Percentiles rank a stretch among this genome's conserved stretches.
These are phyloP conservation scores for Trifolium dubium DNA, from an alignment of 306 rosid species.

Conservation along the genomic window DNA sequence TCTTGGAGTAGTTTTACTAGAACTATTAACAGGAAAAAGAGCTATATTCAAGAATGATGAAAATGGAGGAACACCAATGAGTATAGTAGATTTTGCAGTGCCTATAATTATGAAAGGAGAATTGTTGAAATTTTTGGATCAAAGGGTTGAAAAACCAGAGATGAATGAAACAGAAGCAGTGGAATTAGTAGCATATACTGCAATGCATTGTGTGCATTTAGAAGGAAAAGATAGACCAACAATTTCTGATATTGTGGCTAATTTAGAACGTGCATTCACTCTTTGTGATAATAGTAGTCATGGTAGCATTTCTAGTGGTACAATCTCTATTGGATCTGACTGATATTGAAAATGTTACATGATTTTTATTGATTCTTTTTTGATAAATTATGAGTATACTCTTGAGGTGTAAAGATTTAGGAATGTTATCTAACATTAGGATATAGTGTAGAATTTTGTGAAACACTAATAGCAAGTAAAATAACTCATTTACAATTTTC, in stretches of 20 bases:
- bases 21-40: slow-evolving; percentile 89
- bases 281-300: slow-evolving; percentile 85
- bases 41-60: slow-evolving; percentile 77
- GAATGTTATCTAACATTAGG: slow-evolving; percentile 42
- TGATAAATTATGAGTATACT: slow-evolving; percentile 36
- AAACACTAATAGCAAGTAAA: slow-evolving; percentile 41
- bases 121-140: slow-evolving; percentile 65
- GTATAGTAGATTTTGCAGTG: slow-evolving; percentile 79
- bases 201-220: slow-evolving; percentile 87
- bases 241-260: slow-evolving; percentile 87
- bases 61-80: slow-evolving; percentile 65
- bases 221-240: slow-evolving; percentile 96
- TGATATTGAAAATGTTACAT: slow-evolving; percentile 37
- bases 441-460: slow-evolving; percentile 47
- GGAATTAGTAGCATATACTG: slow-evolving; percentile 84
- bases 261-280: slow-evolving; percentile 81
- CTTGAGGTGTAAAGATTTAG: slow-evolving; percentile 46
- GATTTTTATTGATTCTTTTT: slow-evolving; percentile 46
- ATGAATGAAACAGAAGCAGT: slow-evolving; percentile 83
- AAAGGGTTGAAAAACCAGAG: slow-evolving; percentile 70
- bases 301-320: slow-evolving; percentile 88
- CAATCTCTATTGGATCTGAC: slow-evolving; percentile 72
- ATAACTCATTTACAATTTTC: slow-evolving; percentile 1
- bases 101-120: slow-evolving; percentile 76
- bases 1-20: slow-evolving; percentile 85